Evolutionary conservation across 345 rosid genomes (phyloP), one percentile per base, ranked within the genome.

Genomic region (Lagerstroemia speciosa): DNA sequence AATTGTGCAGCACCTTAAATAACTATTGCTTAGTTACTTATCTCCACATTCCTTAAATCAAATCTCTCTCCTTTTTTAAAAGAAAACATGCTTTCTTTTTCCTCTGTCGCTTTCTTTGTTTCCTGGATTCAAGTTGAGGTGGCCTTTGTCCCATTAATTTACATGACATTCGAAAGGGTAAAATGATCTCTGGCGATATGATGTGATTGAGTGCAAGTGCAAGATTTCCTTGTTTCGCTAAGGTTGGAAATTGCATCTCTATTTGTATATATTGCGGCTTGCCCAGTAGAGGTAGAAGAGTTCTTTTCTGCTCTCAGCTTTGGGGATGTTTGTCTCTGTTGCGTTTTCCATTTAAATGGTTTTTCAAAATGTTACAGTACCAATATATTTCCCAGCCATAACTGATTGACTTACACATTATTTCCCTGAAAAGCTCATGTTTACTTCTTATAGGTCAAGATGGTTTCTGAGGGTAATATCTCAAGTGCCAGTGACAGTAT

Each of bases 381-480:
- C 50, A 45, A 45, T 15, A 38, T 34, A 19, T 41, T 53, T 40
- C 41, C 26, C 48, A 19, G 17, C 2, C 46, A 22, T 15, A 43
- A 66, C 52, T 67, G 69, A 45, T 50, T 65, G 8, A 34, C 32
- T 9, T 9, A 6, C 30, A 20, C 30, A 3, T 6, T 48, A 40
- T 19, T 34, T 20, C 27, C 43, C n/a, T 36, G 15, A 8, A 6
- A 34, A 34, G n/a, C 61, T 58, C 48, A 48, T 64, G 33, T 41
- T 33, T 48, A 46, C 32, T 58, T 67, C 58, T 26, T 71, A 57
- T 75, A 89, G 99, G 84, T 43, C 81, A 83, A 80, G 65, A 74
- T 79, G 73, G 88, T 83, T 69, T 76, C 75, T 64, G 91, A 83
- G 64, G 80, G 67, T 71, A 73, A 77, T 75, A 78, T 74, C 73